These are phyloP conservation scores for Boletus vinaceobasis DNA, from an alignment of 768 basidiomycete species.

Conservation along the genomic window DNA sequence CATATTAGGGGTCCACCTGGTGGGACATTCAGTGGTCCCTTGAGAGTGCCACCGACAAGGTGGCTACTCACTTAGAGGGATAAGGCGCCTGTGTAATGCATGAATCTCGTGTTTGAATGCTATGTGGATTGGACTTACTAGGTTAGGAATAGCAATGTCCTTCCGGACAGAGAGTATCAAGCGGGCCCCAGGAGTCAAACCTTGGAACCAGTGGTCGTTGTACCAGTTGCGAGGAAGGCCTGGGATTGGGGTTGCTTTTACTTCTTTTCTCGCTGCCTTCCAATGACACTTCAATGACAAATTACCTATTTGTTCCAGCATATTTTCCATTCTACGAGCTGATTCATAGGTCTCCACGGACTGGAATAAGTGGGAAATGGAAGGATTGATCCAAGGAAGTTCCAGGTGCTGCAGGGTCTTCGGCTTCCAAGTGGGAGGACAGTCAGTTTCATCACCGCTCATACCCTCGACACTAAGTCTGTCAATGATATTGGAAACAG, in stretches of 20 bases:
- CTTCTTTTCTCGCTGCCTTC: neutral
- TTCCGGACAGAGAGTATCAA: too few species aligned
- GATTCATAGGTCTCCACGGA: neutral
- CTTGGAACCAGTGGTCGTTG: neutral
- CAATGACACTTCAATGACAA: neutral
- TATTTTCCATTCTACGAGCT: neutral
- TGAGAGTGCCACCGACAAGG: too few species aligned
- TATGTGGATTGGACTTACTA: too few species aligned
- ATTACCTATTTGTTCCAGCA: slow-evolving; percentile 1
- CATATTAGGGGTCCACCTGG: too few species aligned
- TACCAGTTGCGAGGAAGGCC: slow-evolving; percentile 7
- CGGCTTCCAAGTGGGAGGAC: neutral
- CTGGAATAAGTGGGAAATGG: neutral
- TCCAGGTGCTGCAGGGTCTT: neutral
- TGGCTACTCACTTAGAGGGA: too few species aligned
- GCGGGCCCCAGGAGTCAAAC: neutral
- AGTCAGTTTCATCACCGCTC: slow-evolving; percentile 8
- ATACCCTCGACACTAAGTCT: slow-evolving; percentile 2
- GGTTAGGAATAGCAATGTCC: too few species aligned
- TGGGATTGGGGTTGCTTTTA: neutral
- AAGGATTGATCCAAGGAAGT: neutral
- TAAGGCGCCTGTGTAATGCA: too few species aligned
- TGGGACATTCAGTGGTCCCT: too few species aligned
- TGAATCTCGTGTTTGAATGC: too few species aligned
- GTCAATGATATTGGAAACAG: neutral